Evolutionary conservation across 2,329 filamentous ascomycete genomes (phyloP), one percentile per base, ranked within the genome.

Genomic region (Alternaria consortialis): DNA sequence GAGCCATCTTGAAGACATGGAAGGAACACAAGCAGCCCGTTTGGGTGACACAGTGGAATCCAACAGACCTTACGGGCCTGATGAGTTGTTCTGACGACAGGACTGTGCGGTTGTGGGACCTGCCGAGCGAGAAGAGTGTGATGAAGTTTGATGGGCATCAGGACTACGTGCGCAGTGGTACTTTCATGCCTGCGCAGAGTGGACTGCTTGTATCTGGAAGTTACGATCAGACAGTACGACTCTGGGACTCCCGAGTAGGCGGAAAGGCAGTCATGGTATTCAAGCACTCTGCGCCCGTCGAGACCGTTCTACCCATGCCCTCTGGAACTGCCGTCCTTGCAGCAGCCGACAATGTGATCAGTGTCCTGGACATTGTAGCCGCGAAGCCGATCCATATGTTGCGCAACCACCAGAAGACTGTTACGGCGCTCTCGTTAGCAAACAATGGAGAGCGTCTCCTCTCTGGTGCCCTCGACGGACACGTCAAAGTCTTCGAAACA

Each of bases 401-500:
- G 65, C 90, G 90, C 70, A 98, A 96, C 77, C 95, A 99, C 80
- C 95, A 99, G 77, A 99, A 98, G 87, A 97, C 95, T 0, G 94
- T 99, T 62, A 98, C 95, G 0, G 90, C 91, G 7, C 85, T 99
- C 56, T 90, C 90, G 53, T 83, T 96, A 34, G 94, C 93, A 7
- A 94, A 92, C 44, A 88, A 91, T 68, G 92, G 91, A 47, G 88
- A 88, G 52, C 88, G 95, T 52, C 85, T 99, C 58, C 87, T 99
- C 55, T 94, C 90, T 66, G 95, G 93, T 79, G 93, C 90, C 20
- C 85, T 99, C 46, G 95, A 99, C 78, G 96, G 95, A 9, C 95
- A 98, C 80, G 90, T 98, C 81, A 99, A 99, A 81, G 88, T 99
- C 39, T 98, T 97, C 73, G 94, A 98, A 80, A 97, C 94, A 1